Conservation (phyloP, 164 flowering plant species). For the Malania oleifera region DNA sequence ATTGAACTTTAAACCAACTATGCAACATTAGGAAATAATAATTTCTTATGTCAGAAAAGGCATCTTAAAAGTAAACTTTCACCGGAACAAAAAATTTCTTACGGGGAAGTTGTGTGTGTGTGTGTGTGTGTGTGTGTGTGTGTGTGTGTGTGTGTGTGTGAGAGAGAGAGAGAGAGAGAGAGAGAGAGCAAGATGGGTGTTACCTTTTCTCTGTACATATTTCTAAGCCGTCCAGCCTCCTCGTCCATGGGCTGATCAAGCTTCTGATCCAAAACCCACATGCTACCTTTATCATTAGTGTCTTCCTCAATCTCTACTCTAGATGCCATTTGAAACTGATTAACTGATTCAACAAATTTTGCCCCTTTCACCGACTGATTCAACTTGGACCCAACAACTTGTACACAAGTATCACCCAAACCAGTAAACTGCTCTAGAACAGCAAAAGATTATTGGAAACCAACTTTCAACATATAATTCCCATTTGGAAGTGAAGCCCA, state of each 20-base stretch:
- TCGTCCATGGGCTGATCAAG: conserved; percentile 99
- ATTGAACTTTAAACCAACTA: too few relatives aligned
- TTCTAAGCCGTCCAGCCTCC: conserved; percentile 82
- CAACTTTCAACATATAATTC: background rate
- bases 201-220: conserved; percentile 81
- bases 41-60: too few relatives aligned
- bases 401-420: background rate
- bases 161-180: background rate
- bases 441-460: background rate
- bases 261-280: conserved; percentile 97
- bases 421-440: background rate
- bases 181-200: background rate
- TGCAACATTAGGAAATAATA: too few relatives aligned
- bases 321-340: conserved; percentile 22
- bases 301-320: conserved; percentile 35
- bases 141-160: background rate
- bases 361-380: background rate
- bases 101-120: too few relatives aligned
- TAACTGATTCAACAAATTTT: background rate
- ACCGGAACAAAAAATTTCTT: too few relatives aligned
- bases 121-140: too few relatives aligned
- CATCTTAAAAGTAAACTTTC: too few relatives aligned
- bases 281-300: conserved; percentile 43
- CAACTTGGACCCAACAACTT: background rate
- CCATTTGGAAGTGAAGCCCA: conserved; percentile 12